Percentiles rank a stretch among this genome's conserved stretches.
phyloP scores from a whole-genome alignment of 129 eudicot genomes.

The Rutidosis leptorrhynchoides region DNA sequence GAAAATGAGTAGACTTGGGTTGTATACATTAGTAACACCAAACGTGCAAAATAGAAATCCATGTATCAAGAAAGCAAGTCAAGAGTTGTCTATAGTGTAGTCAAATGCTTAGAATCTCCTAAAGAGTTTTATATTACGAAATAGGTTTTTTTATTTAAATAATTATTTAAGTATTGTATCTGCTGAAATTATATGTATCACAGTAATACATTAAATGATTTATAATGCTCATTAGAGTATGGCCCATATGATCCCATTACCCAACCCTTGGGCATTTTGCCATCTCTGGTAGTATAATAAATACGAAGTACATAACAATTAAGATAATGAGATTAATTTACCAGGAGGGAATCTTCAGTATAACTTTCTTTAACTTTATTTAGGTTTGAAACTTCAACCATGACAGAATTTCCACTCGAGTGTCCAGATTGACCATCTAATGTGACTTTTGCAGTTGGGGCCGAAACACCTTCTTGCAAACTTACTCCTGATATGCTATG shows the following conservation, averaged over 20 bases:
- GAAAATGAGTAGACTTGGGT: neutral
- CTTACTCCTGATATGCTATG: conserved; percentile 65
- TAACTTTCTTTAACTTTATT: conserved; percentile 96
- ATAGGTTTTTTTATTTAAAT: too few relatives aligned
- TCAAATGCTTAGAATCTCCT: neutral
- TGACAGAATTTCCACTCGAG: conserved; percentile 78
- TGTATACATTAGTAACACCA: neutral
- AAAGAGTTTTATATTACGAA: neutral
- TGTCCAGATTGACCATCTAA: conserved; percentile 75
- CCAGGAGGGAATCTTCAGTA: conserved; percentile 94
- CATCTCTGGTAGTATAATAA: neutral
- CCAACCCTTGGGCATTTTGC: neutral
- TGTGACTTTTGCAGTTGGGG: conserved; percentile 70
- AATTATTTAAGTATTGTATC: neutral
- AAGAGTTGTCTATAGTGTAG: neutral
- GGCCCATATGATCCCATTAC: neutral
- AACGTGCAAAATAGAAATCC: neutral
- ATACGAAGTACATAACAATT: neutral
- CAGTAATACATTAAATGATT: neutral
- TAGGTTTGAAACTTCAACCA: conserved; percentile 92
- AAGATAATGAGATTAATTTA: conserved; percentile 22
- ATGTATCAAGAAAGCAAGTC: neutral
- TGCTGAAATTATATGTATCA: too few relatives aligned
- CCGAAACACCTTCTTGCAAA: conserved; percentile 67
- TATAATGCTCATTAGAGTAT: neutral